These are phyloP conservation scores for Butyriboletus loyo DNA, from an alignment of 768 basidiomycete species.

Conservation along the genomic window DNA sequence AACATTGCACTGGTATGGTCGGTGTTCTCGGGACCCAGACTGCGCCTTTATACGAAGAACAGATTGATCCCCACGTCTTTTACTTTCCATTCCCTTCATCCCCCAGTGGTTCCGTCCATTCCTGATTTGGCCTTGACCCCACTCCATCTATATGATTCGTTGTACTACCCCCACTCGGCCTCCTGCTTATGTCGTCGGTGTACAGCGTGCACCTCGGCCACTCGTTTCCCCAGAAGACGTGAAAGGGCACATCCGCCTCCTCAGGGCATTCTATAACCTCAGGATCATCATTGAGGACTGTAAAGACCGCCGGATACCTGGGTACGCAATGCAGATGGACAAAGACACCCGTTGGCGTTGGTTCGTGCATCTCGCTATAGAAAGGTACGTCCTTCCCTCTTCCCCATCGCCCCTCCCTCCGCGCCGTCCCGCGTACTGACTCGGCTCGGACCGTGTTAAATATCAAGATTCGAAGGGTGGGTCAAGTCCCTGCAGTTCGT, in stretches of 20 bases:
- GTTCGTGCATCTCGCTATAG: slow-evolving; percentile 39
- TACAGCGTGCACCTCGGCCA: slow-evolving; percentile 15
- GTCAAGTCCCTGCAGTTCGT: slow-evolving; percentile 22
- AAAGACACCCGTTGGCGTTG: slow-evolving; percentile 35
- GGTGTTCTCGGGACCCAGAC: not conserved
- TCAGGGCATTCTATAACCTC: slow-evolving; percentile 33
- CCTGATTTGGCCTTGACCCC: not conserved
- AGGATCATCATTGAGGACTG: slow-evolving; percentile 27
- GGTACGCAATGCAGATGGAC: slow-evolving; percentile 22
- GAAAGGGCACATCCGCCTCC: slow-evolving; percentile 34
- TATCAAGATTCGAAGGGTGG: slow-evolving; percentile 37
- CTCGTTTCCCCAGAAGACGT: slow-evolving; percentile 34
- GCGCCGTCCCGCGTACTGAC: not conserved
- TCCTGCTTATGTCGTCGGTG: slow-evolving; percentile 20
- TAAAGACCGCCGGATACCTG: slow-evolving; percentile 28
- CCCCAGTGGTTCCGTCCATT: not conserved
- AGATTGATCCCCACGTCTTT: slow-evolving; percentile 9
- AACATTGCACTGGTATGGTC: slow-evolving; percentile 8
- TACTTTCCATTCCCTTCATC: not conserved
- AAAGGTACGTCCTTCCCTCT: slow-evolving; percentile 26
- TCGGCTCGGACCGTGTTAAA: not conserved
- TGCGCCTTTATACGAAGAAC: slow-evolving; percentile 7
- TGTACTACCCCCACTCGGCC: not conserved
- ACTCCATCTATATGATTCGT: slow-evolving; percentile 1
- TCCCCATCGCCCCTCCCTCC: not conserved